These are phyloP conservation scores for Lipomyces orientalis DNA, from an alignment of 805 yeast species.

Conservation along the genomic window DNA sequence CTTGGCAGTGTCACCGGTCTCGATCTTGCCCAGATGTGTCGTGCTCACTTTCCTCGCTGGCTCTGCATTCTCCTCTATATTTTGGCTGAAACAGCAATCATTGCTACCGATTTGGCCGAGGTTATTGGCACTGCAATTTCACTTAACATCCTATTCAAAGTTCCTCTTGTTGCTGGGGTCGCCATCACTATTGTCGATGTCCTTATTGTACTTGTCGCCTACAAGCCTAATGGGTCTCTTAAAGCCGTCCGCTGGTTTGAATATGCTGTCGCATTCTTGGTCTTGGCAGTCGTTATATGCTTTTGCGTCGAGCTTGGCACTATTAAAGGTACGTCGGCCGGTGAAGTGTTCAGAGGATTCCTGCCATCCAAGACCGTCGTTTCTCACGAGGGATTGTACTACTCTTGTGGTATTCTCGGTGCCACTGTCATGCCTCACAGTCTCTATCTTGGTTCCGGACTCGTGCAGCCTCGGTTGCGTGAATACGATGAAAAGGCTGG, in stretches of 20 bases:
- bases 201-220: constrained; percentile 81
- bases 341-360: constrained; percentile 73
- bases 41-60: constrained; percentile 68
- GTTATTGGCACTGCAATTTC: constrained; percentile 98
- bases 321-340: constrained; percentile 57
- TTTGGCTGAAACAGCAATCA: constrained; percentile 86
- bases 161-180: constrained; percentile 86
- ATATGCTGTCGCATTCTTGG: constrained; percentile 75
- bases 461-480: constrained; percentile 82
- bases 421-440: constrained; percentile 97
- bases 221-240: constrained; percentile 84
- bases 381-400: constrained; percentile 70
- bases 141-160: constrained; percentile 75
- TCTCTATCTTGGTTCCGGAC: constrained; percentile 82
- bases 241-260: constrained; percentile 79
- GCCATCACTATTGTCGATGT: constrained; percentile 86
- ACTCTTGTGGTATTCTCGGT: constrained; percentile 85
- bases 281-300: constrained; percentile 82
- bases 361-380: constrained; percentile 58
- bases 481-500: constrained; percentile 78
- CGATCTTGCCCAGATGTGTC: constrained; percentile 87
- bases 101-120: constrained; percentile 96
- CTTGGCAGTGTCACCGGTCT: constrained; percentile 93
- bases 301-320: constrained; percentile 78
- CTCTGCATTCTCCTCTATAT: constrained; percentile 61